phyloP scores from a whole-genome alignment of 495 filamentous ascomycete species.

The Aspergillus sclerotioniger region DNA sequence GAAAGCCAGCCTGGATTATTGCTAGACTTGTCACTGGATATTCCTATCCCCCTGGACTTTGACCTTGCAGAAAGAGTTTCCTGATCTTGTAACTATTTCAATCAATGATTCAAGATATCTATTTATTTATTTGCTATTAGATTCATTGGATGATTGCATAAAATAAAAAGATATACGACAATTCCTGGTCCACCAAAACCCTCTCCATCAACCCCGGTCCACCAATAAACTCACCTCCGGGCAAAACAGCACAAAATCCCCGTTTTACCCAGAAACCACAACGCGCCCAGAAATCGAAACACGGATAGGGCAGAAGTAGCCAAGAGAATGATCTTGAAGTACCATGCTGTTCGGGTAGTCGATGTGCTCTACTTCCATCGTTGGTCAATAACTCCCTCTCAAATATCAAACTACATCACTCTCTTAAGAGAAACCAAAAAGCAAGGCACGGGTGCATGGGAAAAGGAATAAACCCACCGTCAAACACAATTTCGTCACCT shows the following conservation, averaged over 20 bases:
- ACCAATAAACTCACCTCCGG: constrained; percentile 69
- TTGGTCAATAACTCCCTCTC: constrained; percentile 5
- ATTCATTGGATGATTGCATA: too few species aligned
- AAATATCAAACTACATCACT: background rate
- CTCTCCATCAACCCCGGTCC: too few species aligned
- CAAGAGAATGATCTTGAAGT: constrained; percentile 88
- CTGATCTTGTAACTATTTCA: background rate
- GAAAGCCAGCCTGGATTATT: background rate
- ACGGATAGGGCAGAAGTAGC: constrained; percentile 79
- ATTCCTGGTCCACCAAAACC: too few species aligned
- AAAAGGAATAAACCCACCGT: too few species aligned
- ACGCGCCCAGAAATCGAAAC: constrained; percentile 83
- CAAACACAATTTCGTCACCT: constrained; percentile 34
- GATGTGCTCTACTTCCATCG: constrained; percentile 35
- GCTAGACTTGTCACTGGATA: background rate
- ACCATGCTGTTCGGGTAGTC: constrained; percentile 71
- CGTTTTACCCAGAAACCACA: constrained; percentile 85
- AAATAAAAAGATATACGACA: too few species aligned
- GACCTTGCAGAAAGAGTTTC: background rate
- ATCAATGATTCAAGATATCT: too few species aligned
- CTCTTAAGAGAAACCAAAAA: background rate
- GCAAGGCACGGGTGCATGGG: too few species aligned
- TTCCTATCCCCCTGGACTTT: background rate
- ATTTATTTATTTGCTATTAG: too few species aligned
- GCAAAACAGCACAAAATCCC: constrained; percentile 91